Percentiles rank a stretch among this genome's conserved stretches.
Evolutionary conservation across 2,329 filamentous ascomycete genomes (phyloP).

Genomic region (Mollisia scopiformis): DNA sequence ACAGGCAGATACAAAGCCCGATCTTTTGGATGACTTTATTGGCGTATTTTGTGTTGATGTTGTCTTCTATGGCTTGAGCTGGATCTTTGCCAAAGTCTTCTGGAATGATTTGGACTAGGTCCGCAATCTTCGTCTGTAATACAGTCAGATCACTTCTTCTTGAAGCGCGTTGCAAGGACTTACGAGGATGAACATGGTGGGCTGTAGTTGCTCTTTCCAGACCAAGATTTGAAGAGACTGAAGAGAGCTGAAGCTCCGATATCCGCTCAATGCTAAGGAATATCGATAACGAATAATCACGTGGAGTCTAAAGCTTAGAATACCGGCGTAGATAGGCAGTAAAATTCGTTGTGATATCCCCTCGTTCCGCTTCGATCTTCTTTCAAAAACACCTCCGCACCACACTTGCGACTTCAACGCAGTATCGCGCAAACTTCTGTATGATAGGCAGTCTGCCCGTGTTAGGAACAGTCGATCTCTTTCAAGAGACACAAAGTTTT

Average conservation of each 20-base stretch:
- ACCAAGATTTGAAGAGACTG: neutral
- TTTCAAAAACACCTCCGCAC: neutral
- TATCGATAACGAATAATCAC: too few relatives aligned
- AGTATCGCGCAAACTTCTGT: neutral
- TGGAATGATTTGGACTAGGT: slow-evolving; percentile 90
- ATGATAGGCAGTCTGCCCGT: neutral
- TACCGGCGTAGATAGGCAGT: too few relatives aligned
- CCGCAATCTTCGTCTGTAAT: slow-evolving; percentile 83
- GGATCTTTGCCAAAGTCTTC: slow-evolving; percentile 86
- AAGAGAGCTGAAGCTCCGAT: too few relatives aligned
- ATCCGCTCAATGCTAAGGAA: too few relatives aligned
- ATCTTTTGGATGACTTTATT: slow-evolving; percentile 96
- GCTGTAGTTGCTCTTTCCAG: neutral
- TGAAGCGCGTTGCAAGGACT: slow-evolving; percentile 24
- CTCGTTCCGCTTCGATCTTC: too few relatives aligned
- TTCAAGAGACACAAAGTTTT: too few relatives aligned
- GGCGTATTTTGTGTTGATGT: slow-evolving; percentile 95
- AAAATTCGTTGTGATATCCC: too few relatives aligned
- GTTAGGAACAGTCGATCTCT: too few relatives aligned
- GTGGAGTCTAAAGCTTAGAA: too few relatives aligned
- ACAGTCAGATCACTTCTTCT: slow-evolving; percentile 9
- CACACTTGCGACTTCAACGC: neutral
- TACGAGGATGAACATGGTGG: slow-evolving; percentile 53
- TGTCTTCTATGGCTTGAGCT: slow-evolving; percentile 86
- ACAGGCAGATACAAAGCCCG: slow-evolving; percentile 90